phyloP scores from a whole-genome alignment of 2,329 filamentous ascomycete species.

The Phaeosphaeriaceae sp. region DNA sequence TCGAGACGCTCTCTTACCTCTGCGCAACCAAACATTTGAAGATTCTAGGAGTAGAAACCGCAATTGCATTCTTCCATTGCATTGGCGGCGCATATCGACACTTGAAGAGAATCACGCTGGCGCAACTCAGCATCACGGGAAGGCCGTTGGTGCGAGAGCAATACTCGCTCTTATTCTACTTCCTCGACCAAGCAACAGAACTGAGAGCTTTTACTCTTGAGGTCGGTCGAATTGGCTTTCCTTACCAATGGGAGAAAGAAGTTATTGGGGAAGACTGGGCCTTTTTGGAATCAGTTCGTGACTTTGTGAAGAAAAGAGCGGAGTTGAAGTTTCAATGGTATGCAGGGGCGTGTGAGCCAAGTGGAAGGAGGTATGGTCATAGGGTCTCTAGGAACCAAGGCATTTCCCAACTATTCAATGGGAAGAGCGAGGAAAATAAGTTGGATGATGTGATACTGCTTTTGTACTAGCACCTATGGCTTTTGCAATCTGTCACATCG shows the following conservation, averaged over 20 bases:
- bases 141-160: background rate
- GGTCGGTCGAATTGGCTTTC: background rate
- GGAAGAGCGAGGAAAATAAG: background rate
- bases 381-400: background rate
- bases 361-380: too few relatives aligned
- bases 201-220: background rate
- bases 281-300: slow-evolving; percentile 8
- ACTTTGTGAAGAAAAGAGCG: background rate
- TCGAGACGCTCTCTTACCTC: slow-evolving; percentile 27
- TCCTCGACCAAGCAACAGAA: background rate
- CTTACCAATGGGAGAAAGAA: background rate
- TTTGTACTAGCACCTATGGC: background rate
- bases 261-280: background rate
- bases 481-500: too few relatives aligned
- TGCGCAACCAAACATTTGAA: slow-evolving; percentile 17
- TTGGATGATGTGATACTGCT: background rate
- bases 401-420: background rate
- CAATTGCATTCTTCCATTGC: slow-evolving; percentile 12
- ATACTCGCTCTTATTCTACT: background rate
- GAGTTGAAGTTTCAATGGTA: background rate
- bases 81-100: slow-evolving; percentile 1
- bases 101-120: slow-evolving; percentile 5
- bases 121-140: background rate
- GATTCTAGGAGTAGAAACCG: slow-evolving; percentile 11
- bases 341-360: background rate